A percentile compares a stretch with the other conserved stretches of the same genome.
Conservation (phyloP, 352 stramenopile species). For the Globisporangium cystogenes region DNA sequence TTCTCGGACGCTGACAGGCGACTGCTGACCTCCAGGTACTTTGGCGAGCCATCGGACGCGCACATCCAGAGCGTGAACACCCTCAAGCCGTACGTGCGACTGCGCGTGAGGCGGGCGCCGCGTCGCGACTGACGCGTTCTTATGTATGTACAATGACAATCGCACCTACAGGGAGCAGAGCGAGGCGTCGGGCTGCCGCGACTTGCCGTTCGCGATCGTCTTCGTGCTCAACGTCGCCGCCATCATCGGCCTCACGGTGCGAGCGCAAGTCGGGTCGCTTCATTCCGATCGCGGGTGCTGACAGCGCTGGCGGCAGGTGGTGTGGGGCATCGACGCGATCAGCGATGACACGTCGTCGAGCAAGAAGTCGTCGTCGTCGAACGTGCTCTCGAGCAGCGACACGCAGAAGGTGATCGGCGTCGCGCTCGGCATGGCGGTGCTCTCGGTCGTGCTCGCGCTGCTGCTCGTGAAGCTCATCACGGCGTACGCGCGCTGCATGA, state of each 20-base stretch:
- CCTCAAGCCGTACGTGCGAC: constrained; percentile 63
- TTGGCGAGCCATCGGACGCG: constrained; percentile 19
- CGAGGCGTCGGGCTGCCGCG: constrained; percentile 40
- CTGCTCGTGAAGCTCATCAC: constrained; percentile 78
- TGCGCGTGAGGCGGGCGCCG: neutral
- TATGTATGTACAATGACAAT: too few species aligned
- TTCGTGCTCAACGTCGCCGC: constrained; percentile 74
- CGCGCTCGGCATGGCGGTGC: constrained; percentile 43
- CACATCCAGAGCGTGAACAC: constrained; percentile 45
- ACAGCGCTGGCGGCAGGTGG: constrained; percentile 13
- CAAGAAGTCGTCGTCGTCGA: constrained; percentile 24
- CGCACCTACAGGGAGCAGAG: constrained; percentile 32
- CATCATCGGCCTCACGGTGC: constrained; percentile 59
- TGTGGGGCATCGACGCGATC: constrained; percentile 68
- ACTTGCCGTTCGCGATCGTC: constrained; percentile 75
- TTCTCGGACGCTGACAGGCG: neutral
- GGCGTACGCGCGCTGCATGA: constrained; percentile 73
- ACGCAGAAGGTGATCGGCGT: constrained; percentile 57
- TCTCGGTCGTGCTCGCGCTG: constrained; percentile 57
- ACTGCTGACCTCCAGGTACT: constrained; percentile 20
- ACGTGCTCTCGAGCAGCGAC: constrained; percentile 46
- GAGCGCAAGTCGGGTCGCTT: neutral
- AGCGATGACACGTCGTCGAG: constrained; percentile 15
- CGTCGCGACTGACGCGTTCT: neutral
- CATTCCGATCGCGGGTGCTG: neutral